Percentiles rank a stretch among this genome's conserved stretches.
Evolutionary conservation across 2,329 filamentous ascomycete genomes (phyloP).

Genomic region (Phyllosticta ampelicida): DNA sequence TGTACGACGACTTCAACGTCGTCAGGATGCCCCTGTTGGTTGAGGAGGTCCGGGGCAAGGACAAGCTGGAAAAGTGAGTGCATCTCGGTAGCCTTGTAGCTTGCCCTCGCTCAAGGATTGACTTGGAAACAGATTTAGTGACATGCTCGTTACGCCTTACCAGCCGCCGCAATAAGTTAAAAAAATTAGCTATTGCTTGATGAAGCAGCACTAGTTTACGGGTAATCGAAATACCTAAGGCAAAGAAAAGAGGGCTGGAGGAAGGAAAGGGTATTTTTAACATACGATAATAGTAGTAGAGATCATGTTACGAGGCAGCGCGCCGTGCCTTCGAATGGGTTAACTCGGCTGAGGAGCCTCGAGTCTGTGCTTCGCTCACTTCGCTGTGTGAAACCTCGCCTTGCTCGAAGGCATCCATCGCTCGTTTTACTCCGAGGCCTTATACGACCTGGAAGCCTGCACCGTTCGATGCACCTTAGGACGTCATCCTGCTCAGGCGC

Average conservation of each 20-base stretch:
- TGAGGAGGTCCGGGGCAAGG: constrained; percentile 92
- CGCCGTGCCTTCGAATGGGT: too few relatives aligned
- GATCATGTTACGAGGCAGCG: too few relatives aligned
- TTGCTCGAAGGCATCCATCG: too few relatives aligned
- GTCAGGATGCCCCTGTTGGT: constrained; percentile 95
- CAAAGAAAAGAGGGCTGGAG: neutral
- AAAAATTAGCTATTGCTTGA: neutral
- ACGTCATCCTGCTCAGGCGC: too few relatives aligned
- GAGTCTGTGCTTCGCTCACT: too few relatives aligned
- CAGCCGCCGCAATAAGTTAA: constrained; percentile 48
- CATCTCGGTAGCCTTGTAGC: neutral
- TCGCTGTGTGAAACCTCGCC: too few relatives aligned
- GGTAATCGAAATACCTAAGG: neutral
- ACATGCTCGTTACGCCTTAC: constrained; percentile 70
- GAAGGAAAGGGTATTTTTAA: too few relatives aligned
- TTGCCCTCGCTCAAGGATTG: constrained; percentile 11
- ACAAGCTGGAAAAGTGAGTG: constrained; percentile 65
- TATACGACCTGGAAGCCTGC: too few relatives aligned
- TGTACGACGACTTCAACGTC: constrained; percentile 98
- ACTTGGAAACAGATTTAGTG: constrained; percentile 49
- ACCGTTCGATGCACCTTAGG: too few relatives aligned
- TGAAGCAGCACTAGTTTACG: neutral
- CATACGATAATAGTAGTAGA: too few relatives aligned
- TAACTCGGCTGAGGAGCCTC: too few relatives aligned
- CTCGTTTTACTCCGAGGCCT: too few relatives aligned